Base-by-base conservation (phyloP, 1,284 basidiomycete species). In the Earliella scabrosa region DNA sequence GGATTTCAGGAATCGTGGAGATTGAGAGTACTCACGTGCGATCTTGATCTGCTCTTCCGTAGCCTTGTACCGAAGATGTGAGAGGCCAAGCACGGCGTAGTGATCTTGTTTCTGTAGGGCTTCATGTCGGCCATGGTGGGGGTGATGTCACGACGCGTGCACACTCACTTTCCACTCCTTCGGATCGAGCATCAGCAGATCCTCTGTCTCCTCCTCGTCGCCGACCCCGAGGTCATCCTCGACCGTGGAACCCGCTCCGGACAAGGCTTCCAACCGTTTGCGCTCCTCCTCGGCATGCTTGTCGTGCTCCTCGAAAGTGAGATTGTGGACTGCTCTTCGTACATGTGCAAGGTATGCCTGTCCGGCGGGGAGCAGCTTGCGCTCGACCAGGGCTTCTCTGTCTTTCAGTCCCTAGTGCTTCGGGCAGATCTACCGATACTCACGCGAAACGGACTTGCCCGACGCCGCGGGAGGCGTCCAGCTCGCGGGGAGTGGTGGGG, bases 41-140 rank as follows among this genome's bases (percentile, higher is more conserved):
- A 97, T 87, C 76, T 96, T 97, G 75, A 99, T 99, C 72, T 99
- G 97, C 59, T 90, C 94, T 35, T 87, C 83, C 18, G 85, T 94
- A 10, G 97, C 97, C 65, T 82, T 88, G 83, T 92, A 95, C 58
- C 97, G 85, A 56, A 98, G 81, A 68, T 91, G 87, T 24, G 95
- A 97, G 5, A 99, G 85, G 68, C 97, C 97, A 50, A 98, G 88
- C 32, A 98, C 93, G 56, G 92, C 93, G 72, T 98, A 98, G 73
- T 98, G 94, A 73, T 99, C 97, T 85, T 98, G 97, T 84, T 95
- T 94, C 93, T 93, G 56, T 9, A 27, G 14, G 2, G 21, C 23
- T 14, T 26, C 13, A 13, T 16, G 36, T 44, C 27, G 45, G 21
- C 16, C 24, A n/a, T 11, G 13, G n/a, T 24, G 23, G 3, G 29